Base-by-base conservation (phyloP, 805 yeast genomes). In the Candida rishiriensis region DNA sequence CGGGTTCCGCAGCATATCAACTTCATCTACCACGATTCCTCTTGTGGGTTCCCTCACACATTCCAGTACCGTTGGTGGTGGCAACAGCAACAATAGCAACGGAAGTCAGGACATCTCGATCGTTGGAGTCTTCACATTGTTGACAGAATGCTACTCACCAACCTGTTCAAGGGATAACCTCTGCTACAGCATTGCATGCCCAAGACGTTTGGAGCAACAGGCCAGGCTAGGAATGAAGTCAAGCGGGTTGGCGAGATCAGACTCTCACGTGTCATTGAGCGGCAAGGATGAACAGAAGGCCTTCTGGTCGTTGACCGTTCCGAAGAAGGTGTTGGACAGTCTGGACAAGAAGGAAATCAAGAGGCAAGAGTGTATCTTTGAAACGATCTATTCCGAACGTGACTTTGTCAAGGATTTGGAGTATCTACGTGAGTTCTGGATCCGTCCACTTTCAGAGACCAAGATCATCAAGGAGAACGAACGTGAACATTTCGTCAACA, bases 101-200 rank as follows among this genome's bases (percentile, higher is more conserved):
- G 37, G 26, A 33, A 30, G 41, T 3, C 18, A 40, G n/a, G 49
- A 46, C 16, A 49, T 50, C 11, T 53, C 61, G 3, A 89, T 88
- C 10, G 87, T 87, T 63, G 99, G 99, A 54, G 96, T 93, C 3
- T 93, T 91, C 59, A 91, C 97, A 1, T 69, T 91, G 36, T 70
- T 93, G 49, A 87, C 97, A 0, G 96, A 90, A 59, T 93, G 99
- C 66, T 93, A 93, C 59, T 89, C 97, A 0, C 96, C 99, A 30
- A 93, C 99, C 0, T 93, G 99, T 66, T 83, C 96, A 5, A 72
- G 95, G 41, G 95, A 88, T 56, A 72, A 79, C 30, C 69, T 91
- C 34, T 93, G 99, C 66, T 93, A 93, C 65, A 86, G 96, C 36
- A 90, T 93, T 54, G 95, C 97, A 11, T 93, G 99, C 67, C 99